Percentiles rank a stretch among this genome's conserved stretches.
Evolutionary conservation across 768 basidiomycete species (phyloP).

Genomic region (Trametes cubensis): DNA sequence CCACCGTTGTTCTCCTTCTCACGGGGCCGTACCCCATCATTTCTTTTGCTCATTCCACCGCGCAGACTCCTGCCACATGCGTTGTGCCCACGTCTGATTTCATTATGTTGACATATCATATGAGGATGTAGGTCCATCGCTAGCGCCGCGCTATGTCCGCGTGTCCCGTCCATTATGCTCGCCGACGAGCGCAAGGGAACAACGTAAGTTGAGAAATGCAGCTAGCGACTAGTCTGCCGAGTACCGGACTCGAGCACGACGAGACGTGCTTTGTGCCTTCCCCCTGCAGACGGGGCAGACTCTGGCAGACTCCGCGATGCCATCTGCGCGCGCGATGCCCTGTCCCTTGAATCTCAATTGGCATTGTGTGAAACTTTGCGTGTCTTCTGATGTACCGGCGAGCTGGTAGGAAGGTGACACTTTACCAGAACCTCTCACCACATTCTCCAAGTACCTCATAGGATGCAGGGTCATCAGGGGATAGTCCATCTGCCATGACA

Average conservation of each 20-base stretch:
- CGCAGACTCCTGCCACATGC: constrained; percentile 21
- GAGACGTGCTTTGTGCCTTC: constrained; percentile 14
- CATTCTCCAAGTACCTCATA: constrained; percentile 23
- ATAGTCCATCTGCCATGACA: constrained; percentile 13
- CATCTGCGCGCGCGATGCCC: constrained; percentile 3
- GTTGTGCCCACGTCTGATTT: constrained; percentile 26
- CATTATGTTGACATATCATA: constrained; percentile 26
- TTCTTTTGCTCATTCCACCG: constrained; percentile 11
- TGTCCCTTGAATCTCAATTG: constrained; percentile 18
- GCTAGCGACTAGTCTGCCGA: not conserved
- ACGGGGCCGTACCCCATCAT: constrained; percentile 21
- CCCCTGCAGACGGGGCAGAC: not conserved
- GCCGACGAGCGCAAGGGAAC: not conserved
- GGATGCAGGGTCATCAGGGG: constrained; percentile 25
- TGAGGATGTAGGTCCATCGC: constrained; percentile 24
- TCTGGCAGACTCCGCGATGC: constrained; percentile 4
- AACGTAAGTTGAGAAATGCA: constrained; percentile 5
- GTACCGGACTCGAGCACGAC: constrained; percentile 8
- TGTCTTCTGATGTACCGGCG: constrained; percentile 17
- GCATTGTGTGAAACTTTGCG: constrained; percentile 17
- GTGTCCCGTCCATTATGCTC: constrained; percentile 15
- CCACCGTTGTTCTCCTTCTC: constrained; percentile 22
- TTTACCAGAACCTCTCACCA: constrained; percentile 19
- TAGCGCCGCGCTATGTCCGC: constrained; percentile 12
- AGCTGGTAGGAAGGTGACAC: constrained; percentile 15